Evolutionary conservation across 306 rosid genomes (phyloP).

Genomic region (Boehmeria nivea): DNA sequence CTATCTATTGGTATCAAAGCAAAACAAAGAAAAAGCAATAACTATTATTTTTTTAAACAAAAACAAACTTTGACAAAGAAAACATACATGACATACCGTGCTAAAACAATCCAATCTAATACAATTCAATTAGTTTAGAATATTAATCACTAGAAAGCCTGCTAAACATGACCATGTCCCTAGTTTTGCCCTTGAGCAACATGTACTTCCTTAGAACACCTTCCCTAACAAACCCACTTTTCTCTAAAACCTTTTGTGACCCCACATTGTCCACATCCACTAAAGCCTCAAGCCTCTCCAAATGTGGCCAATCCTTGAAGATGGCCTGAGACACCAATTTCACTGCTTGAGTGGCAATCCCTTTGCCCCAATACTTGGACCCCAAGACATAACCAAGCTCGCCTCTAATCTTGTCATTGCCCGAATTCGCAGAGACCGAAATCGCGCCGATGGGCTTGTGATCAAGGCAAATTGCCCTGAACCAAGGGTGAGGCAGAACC

Average conservation of each 20-base stretch:
- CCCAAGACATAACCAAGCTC: constrained; percentile 65
- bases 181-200: constrained; percentile 34
- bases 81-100: no score
- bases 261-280: constrained; percentile 59
- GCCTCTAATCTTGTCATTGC: constrained; percentile 26
- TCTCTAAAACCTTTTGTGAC: constrained; percentile 62
- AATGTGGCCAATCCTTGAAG: constrained; percentile 37
- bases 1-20: no score
- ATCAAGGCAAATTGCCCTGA: constrained; percentile 51
- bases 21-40: no score
- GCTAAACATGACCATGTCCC: constrained; percentile 43
- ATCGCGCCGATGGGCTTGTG: constrained; percentile 50
- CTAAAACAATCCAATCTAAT: no score
- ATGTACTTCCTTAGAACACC: constrained; percentile 56
- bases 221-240: constrained; percentile 60
- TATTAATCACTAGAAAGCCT: constrained; percentile 32
- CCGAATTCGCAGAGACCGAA: constrained; percentile 25
- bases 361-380: constrained; percentile 62
- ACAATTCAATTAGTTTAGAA: no score
- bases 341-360: constrained; percentile 55
- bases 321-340: constrained; percentile 37
- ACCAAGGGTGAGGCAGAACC: constrained; percentile 41
- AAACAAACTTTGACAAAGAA: no score
- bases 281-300: constrained; percentile 74
- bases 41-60: no score